These are phyloP conservation scores for Hypoxylon trugodes DNA, from an alignment of 495 filamentous ascomycete genomes.

Conservation along the genomic window DNA sequence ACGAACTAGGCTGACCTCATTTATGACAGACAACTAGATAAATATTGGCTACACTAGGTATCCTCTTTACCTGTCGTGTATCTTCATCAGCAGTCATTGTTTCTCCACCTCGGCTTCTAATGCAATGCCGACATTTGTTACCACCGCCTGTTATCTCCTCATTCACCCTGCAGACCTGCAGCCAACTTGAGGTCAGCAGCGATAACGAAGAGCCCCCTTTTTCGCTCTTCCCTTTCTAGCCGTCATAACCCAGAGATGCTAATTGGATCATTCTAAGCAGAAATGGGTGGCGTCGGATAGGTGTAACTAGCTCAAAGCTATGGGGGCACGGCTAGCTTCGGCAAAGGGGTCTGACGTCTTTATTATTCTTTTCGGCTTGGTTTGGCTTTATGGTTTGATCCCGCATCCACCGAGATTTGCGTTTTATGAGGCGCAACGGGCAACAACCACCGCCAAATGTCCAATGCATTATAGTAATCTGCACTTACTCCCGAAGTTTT, in stretches of 20 bases:
- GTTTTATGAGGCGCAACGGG: too few relatives aligned
- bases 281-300: slow-evolving; percentile 25
- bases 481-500: too few relatives aligned
- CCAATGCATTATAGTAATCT: too few relatives aligned
- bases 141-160: too few relatives aligned
- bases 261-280: slow-evolving; percentile 17
- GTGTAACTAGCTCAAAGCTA: slow-evolving; percentile 10
- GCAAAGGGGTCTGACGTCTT: slow-evolving; percentile 36
- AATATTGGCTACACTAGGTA: not conserved
- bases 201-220: not conserved
- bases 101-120: slow-evolving; percentile 32
- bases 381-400: slow-evolving; percentile 1
- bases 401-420: not conserved
- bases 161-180: slow-evolving; percentile 15
- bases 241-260: slow-evolving; percentile 21
- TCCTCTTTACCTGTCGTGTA: too few relatives aligned
- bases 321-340: slow-evolving; percentile 36
- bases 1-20: too few relatives aligned
- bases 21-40: slow-evolving; percentile 1
- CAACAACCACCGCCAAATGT: too few relatives aligned
- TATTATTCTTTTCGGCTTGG: slow-evolving; percentile 18
- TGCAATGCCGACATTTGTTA: slow-evolving; percentile 19
- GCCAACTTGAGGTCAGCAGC: slow-evolving; percentile 11
- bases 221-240: slow-evolving; percentile 26
- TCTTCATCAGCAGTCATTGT: not conserved